phyloP scores from a whole-genome alignment of 306 rosid species.

The Ammopiptanthus mongolicus region DNA sequence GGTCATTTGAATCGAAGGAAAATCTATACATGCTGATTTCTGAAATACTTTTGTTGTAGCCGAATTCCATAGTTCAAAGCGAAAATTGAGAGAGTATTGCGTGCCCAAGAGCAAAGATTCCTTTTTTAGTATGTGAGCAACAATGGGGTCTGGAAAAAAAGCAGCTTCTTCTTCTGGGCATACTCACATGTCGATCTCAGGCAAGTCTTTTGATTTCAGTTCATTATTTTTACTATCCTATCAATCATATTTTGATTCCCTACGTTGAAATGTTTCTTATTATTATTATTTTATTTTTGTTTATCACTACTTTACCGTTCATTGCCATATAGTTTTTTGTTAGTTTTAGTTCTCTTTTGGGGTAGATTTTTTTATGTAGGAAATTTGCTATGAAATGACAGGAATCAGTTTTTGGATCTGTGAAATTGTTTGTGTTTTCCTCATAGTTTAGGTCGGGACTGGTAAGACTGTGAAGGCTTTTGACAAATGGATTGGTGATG shows the following conservation, averaged over 20 bases:
- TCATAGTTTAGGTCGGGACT: not conserved
- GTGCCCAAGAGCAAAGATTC: not conserved
- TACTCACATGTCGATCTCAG: slow-evolving; percentile 31
- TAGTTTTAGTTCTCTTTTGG: not conserved
- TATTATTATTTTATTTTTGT: not conserved
- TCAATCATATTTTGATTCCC: not conserved
- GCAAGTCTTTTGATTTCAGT: slow-evolving; percentile 18
- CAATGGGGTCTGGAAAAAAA: slow-evolving; percentile 29
- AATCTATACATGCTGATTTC: not conserved
- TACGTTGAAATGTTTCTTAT: not conserved
- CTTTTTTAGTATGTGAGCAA: slow-evolving; percentile 22
- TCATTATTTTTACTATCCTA: not conserved
- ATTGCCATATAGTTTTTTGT: not conserved
- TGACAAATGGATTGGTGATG: not conserved
- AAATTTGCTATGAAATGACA: not conserved
- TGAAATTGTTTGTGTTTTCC: not conserved
- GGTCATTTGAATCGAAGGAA: not conserved
- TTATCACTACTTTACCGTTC: not conserved
- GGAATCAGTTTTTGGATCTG: slow-evolving; percentile 17
- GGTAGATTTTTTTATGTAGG: not conserved
- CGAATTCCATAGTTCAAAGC: not conserved
- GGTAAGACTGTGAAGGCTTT: not conserved
- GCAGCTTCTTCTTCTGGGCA: slow-evolving; percentile 28
- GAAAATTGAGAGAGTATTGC: not conserved
- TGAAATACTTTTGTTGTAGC: not conserved